Evolutionary conservation across 2,329 filamentous ascomycete species (phyloP), one percentile per base, ranked within the genome.

Genomic region (Paraphaeosphaeria minitans): DNA sequence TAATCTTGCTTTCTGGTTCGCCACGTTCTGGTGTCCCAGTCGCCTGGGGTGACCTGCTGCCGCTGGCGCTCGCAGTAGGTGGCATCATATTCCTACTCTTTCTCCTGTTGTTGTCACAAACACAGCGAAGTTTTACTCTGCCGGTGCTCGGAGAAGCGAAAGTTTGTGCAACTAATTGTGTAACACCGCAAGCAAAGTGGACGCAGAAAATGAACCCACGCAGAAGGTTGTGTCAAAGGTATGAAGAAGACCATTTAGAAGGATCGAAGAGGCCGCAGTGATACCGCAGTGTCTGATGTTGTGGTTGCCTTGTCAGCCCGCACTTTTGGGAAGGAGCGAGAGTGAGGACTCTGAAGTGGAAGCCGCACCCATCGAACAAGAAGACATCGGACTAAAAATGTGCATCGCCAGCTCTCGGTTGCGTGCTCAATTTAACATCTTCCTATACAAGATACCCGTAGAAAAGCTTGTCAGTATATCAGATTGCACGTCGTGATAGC

Each of bases 241-340:
- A 37, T 6, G 24, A 27, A 37, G 4, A 13, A 16, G 16, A 29
- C 16, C 37, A 19, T 10, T 12, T 12, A 19, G 35, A 22, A n/a
- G 2, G 24, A 2, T 31, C 29, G 42, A 47, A 16, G 19, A 37
- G 6, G 43, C 19, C 13, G 41, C 27, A 33, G 46, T 21, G 19
- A 37, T n/a, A 35, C 19, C 13, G 41, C 27, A 33, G 33, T 13
- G 27, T 54, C 24, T 46, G 24, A n/a, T 55, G 43, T 46, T 55
- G 45, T 50, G 31, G 45, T 54, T 54, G 56, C 37, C 45, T 53
- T 19, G 31, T 12, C 13, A 22, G 16, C 21, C 39, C 43, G 19
- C 22, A 55, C 12, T 6, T 19, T 37, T 24, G 21, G 50, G 51
- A 54, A 48, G 29, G 56, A 37, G 39, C 50, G 21, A 58, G 31